Base-by-base conservation (phyloP, 2,329 filamentous ascomycete species). In the Ceratocystis variospora region DNA sequence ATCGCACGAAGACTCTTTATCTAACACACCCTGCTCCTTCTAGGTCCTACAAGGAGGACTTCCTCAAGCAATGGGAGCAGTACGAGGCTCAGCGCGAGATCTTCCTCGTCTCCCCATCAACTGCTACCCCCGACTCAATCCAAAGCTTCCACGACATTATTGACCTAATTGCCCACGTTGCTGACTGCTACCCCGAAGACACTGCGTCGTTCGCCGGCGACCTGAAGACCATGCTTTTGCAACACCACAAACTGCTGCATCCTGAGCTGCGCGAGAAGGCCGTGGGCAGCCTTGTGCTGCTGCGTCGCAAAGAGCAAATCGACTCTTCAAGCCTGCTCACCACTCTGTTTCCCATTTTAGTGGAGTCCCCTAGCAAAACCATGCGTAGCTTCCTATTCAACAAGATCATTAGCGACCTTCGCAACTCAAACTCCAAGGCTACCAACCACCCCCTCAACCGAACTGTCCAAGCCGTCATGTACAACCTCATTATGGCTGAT, bases 401-500 rank as follows among this genome's bases (percentile, higher is more conserved):
- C 71, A 96, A 96, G 76, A 96, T 97, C 68, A 79, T 97, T 44
- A 92, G 89, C 70, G 94, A 99, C 74, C 80, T 99, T 71, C 86
- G 93, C 68, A 87, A 89, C 63, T 87, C 90, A 0, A 99, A 99
- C 77, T 83, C 86, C 1, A 96, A 94, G 76, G 77, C 86, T 8
- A 93, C 85, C 66, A 96, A 99, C 73, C 94, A 99, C 77, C 89
- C 87, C 66, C 83, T 99, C 64, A 99, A 99, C 76, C 85, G 89
- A 64, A 94, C 89, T 2, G 88, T 97, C 68, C 94, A 99, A 76
- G 95, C 89, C 2, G 90, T 95, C 12, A 83, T 97, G 33, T 96
- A 90, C 79, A 96, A 96, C 75, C 81, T 97, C 28, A 84, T 97
- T 57, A 90, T 89, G 17, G 89, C 88, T 2, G 93, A 99, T 74